Base-by-base conservation (phyloP, 345 rosid genomes). In the Lumnitzera racemosa region DNA sequence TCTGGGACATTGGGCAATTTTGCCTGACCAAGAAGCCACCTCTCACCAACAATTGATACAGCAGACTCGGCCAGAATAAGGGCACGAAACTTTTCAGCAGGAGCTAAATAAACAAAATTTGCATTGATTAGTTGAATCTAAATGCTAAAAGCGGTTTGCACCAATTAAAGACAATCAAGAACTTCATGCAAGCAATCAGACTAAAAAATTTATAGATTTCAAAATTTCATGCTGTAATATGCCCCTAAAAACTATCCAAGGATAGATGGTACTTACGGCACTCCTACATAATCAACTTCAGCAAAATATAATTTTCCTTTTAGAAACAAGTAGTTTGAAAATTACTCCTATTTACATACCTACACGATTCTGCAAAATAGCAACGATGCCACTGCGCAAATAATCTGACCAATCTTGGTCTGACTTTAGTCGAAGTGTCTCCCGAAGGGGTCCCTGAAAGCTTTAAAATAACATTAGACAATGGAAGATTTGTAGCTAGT, bases 291-390 rank as follows among this genome's bases (percentile, higher is more conserved):
- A 36, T 36, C 7, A 36, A 36, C 43, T 36, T 36, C 43, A 36
- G 43, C 9, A 36, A 36, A 36, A 36, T 36, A 36, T 36, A 36
- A 36, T 36, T 36, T 36, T 7, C 43, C 43, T 36, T 27, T 9
- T 36, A 36, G 11, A 36, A 36, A 36, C 43, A 36, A 36, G 43
- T 36, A 4, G 20, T 20, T 20, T 20, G 20, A 20, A 20, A 20
- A 29, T 36, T 36, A 36, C 10, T 36, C 43, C 7, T 36, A 36
- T 10, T 66, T 53, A 79, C 88, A 61, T 76, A 89, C 96, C 96
- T 58, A 92, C 90, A 17, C 91, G 91, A 59, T 85, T 92, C 61
- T 89, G 98, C 65, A 92, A 75, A 67, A 92, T 82, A 59, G 86
- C 84, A 17, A 81, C 81, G 70, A 89, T 70, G 61, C 98, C 98